Evolutionary conservation across 352 stramenopile genomes (phyloP), one percentile per base, ranked within the genome.

Genomic region (Globisporangium irregulare): DNA sequence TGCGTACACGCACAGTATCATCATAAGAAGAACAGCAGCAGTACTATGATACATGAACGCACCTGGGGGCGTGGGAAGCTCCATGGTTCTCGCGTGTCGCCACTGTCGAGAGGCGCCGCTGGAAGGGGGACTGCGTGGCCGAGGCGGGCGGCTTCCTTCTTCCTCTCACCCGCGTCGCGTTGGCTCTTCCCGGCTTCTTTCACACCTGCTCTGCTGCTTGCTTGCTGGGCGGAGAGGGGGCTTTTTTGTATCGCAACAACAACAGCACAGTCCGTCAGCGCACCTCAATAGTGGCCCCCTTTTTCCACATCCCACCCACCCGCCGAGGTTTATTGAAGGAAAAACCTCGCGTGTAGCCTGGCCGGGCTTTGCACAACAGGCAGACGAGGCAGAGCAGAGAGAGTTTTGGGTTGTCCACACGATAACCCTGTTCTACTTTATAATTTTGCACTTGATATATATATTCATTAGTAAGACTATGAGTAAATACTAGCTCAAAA

Each of bases 51-150:
- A 48, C 12, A 29, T 14, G 29, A 38, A 54, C 69, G 62, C 36
- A 83, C 76, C 73, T 73, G 76, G 74, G 22, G 74, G 76, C 41
- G 74, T 78, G 9, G 76, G 72, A 54, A 69, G 54, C 67, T 83
- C 73, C 53, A 43, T 57, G 57, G 22, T 24, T 62, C 50, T 56
- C 50, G n/a, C 50, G 50, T 56, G 50, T 56, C 50, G 50, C 20
- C 50, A 27, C 50, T 56, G n/a, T 25, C n/a, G n/a, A 27, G 50
- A 25, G 18, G 8, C 50, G 6, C n/a, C 50, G 55, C 55, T 29
- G 56, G 32, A 38, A 24, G 56, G 34, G n/a, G 56, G 50, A 50
- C 20, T 50, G 56, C 43, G 8, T 48, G 29, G 25, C 22, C 22
- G 36, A 22, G 24, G 38, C 25, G 15, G 55, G 29, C 29, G 29